Evolutionary conservation across 208 protist genomes (phyloP), one percentile per base, ranked within the genome.

Genomic region (Leishmania guyanensis): DNA sequence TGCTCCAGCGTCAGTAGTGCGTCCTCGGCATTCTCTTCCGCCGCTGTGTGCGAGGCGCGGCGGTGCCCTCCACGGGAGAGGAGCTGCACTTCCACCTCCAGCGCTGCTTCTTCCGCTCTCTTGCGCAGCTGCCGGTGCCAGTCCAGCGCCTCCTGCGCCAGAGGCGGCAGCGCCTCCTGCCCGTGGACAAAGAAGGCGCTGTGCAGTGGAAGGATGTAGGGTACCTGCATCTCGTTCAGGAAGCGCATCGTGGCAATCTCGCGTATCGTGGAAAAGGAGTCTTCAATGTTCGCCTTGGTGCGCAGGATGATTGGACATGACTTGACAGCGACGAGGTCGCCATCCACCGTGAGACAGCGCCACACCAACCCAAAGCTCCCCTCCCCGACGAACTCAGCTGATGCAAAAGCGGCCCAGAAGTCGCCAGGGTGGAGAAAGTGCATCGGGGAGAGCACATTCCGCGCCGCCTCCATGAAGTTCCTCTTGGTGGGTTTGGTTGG

Each of bases 331-430:
- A 97, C 91, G 17, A 93, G 56, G 84, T 97, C 89, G n/a, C 91
- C 92, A 50, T 93, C 91, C 29, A 94, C 83, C 1, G 94, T 95
- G 46, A 75, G 78, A 79, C 90, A 94, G 5, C 89, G 88, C 91
- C 91, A 97, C 33, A 97, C 94, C 39, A 97, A 80, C 1, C 94
- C 94, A 75, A 97, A 97, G 86, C 92, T 96, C n/a, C 94, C 94
- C 74, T 97, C 92, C 14, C 94, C 92, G 36, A 96, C 88, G 50
- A 92, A 96, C 80, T 95, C 90, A 2, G 84, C 88, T 5, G 77
- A 84, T 17, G 69, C 16, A 78, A 97, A 97, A 66, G 94, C 92
- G 72, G 77, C 58, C 92, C 94, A 97, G 86, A 97, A 97, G 75
- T 93, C 90, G 16, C 87, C 84, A 39, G 81, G 58, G 20, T 86